Percentiles rank a stretch among this genome's conserved stretches.
Evolutionary conservation across 768 basidiomycete species (phyloP).

Genomic region (Obba rivulosa): DNA sequence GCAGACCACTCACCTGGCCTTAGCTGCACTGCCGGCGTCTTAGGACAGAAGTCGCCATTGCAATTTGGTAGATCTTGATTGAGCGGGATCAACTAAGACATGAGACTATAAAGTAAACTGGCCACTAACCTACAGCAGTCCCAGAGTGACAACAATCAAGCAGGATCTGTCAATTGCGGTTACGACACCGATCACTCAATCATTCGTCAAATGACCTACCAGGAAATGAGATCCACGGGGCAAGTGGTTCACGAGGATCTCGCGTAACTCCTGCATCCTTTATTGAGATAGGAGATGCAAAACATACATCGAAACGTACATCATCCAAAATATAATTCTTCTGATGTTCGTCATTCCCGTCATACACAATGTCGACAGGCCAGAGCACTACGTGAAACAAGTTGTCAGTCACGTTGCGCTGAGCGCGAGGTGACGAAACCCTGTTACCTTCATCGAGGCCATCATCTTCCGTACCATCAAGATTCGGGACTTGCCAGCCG

Average conservation of each 20-base stretch:
- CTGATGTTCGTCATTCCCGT: slow-evolving; percentile 1
- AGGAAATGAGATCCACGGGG: slow-evolving; percentile 17
- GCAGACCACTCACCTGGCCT: no score
- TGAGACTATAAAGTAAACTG: not conserved
- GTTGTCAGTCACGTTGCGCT: not conserved
- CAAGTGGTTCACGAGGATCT: slow-evolving; percentile 17
- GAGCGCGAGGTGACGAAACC: not conserved
- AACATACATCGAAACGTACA: slow-evolving; percentile 9
- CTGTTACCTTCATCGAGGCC: slow-evolving; percentile 48
- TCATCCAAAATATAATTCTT: slow-evolving; percentile 23
- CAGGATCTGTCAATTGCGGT: not conserved
- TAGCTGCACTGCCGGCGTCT: not conserved
- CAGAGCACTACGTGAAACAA: slow-evolving; percentile 14
- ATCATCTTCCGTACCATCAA: slow-evolving; percentile 43
- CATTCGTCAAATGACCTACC: slow-evolving; percentile 7
- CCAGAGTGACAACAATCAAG: slow-evolving; percentile 11
- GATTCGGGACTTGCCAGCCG: slow-evolving; percentile 37
- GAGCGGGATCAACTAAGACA: not conserved
- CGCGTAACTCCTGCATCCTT: slow-evolving; percentile 13
- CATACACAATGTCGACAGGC: slow-evolving; percentile 12
- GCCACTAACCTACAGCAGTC: slow-evolving; percentile 5
- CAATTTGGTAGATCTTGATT: slow-evolving; percentile 8
- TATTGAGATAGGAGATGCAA: not conserved
- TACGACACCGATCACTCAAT: not conserved
- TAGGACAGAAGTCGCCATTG: slow-evolving; percentile 2